These are phyloP conservation scores for Kodamaea kaohsiungensis DNA, from an alignment of 805 yeast species.

Conservation along the genomic window DNA sequence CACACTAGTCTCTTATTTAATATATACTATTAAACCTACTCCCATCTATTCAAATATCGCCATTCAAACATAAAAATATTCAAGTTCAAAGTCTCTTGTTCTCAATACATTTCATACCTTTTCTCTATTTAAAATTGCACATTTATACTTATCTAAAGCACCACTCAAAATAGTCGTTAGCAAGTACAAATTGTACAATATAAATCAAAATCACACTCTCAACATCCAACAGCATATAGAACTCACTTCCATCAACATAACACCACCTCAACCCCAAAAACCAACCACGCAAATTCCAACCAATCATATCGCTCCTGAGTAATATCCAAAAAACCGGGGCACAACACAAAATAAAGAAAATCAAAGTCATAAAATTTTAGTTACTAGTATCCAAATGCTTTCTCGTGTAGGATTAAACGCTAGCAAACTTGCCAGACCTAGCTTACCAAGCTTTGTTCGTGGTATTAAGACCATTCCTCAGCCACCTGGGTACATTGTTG, in stretches of 20 bases:
- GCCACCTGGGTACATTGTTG: conserved; percentile 74
- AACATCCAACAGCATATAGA: background rate
- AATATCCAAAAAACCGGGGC: conserved; percentile 11
- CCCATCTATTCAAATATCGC: too few species aligned
- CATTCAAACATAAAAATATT: too few species aligned
- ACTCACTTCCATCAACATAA: background rate
- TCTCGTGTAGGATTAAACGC: conserved; percentile 32
- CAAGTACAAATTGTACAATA: too few species aligned
- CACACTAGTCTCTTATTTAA: too few species aligned
- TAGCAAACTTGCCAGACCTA: conserved; percentile 11
- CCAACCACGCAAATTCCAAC: background rate
- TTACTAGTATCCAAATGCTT: conserved; percentile 7
- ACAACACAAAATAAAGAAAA: conserved; percentile 2
- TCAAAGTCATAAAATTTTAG: background rate
- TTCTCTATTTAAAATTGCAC: too few species aligned
- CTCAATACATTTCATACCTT: too few species aligned
- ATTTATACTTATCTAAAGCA: too few species aligned
- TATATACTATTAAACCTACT: too few species aligned
- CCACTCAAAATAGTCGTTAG: too few species aligned
- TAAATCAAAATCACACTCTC: too few species aligned
- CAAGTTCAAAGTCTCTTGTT: too few species aligned
- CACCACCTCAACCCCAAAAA: background rate
- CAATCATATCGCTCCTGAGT: conserved; percentile 10
- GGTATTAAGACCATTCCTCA: conserved; percentile 55
- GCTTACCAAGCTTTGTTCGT: conserved; percentile 20